Base-by-base conservation (phyloP, 2,329 filamentous ascomycete genomes). In the Colletotrichum plurivorum region DNA sequence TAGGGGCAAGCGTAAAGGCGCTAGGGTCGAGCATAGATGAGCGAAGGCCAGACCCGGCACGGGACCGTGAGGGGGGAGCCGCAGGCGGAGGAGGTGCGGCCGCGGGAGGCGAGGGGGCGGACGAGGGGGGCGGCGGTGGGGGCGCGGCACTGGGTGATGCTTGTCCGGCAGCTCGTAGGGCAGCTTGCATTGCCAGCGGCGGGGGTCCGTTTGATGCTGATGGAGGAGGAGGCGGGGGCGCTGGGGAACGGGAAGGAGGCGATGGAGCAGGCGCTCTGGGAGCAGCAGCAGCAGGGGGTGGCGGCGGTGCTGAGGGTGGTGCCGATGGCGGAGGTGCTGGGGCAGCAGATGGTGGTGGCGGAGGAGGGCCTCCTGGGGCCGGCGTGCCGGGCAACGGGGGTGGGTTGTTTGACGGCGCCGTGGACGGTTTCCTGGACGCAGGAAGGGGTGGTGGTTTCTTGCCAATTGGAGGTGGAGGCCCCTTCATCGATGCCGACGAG, bases 381-480 rank as follows among this genome's bases (percentile, higher is more conserved):
- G 82, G 80, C 39, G 77, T 76, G 15, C 78, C 78, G 25, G 77
- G 79, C 63, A 76, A 73, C 49, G 78, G 80, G 63, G 78, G 80
- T 39, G 74, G 80, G 67, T 76, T 78, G 69, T 68, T 78, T 55
- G 75, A 81, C 66, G 72, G 78, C 71, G 58, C 48, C 20, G 77
- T 73, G 2, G 86, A 88, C 13, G 88, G 87, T 75, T 91, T 90
- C 72, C 89, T 84, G 63, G 85, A 88, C 68, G 83, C 85, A 61
- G 89, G 90, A 58, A 88, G 85, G 49, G 89, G 88, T 27, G 90
- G 89, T 43, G 88, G 89, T 76, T 94, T 94, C 84, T 94, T 94
- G 69, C 92, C 92, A 74, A 93, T 87, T 6, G 92, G 92, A 13
- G 93, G 93, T 36, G 94, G 94, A 43, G 94, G 94, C 63, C 91